Base-by-base conservation (phyloP, 2,329 filamentous ascomycete species). In the Parasarocladium wereldwijsianum region DNA sequence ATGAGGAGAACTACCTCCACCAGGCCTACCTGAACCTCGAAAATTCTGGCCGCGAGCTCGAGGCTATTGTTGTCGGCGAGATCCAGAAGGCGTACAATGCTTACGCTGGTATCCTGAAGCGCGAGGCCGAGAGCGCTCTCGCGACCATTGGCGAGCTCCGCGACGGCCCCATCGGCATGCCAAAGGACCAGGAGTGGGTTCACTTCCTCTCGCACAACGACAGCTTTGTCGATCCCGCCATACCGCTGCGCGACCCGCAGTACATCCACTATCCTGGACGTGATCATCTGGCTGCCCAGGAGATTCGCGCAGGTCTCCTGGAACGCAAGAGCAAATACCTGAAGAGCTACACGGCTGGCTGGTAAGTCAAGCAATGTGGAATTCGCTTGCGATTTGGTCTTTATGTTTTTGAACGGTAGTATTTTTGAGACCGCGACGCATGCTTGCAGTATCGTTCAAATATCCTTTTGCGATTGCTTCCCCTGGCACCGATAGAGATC, bases 291-390 rank as follows among this genome's bases (percentile, higher is more conserved):
- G 73, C 82, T 31, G 53, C 83, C 64, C 49, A 81, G 36, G 87
- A 96, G 52, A 81, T 98, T 31, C 70, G 86, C 36, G 83, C 84
- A 13, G 90, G 90, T 3, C 75, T 94, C 55, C 62, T 98, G 20
- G 90, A 98, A 60, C 78, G 90, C 41, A 96, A 96, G 73, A 93
- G 85, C 68, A 98, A 96, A 50, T 98, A 96, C 47, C 61, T 98
- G 37, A 96, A 94, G 62, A 94, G 86, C 51, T 94, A 94, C 52
- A 90, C 86, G 6, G 81, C 85, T 16, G 87, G 87, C 47, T 96
- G 87, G 86, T 87, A 62, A 56, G 76, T 46, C 10, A 6, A 17
- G n/a, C 25, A 24, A 24, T 5, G 20, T 25, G 10, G 23, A 19
- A 13, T 17, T 6, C n/a, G 21, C 31, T 35, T 32, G 27, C 6